Evolutionary conservation across 257 asterid genomes (phyloP).

Genomic region (Nicotiana attenuata): DNA sequence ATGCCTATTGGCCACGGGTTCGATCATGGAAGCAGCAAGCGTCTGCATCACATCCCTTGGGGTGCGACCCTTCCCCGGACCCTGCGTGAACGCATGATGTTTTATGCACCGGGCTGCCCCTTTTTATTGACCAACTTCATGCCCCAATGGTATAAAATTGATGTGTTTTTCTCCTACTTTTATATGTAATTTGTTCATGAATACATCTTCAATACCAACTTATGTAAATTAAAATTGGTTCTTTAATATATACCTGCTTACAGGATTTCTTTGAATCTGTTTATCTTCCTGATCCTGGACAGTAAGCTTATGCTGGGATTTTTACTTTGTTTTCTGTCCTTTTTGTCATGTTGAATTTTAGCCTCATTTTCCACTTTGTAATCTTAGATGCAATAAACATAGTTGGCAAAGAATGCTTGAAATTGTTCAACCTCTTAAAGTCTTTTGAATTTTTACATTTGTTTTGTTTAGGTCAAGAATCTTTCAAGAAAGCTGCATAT

Average conservation of each 20-base stretch:
- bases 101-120: no score
- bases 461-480: conserved; percentile 36
- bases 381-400: neutral
- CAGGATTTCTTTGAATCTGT: neutral
- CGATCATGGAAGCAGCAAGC: no score
- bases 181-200: neutral
- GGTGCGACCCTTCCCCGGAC: no score
- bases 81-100: no score
- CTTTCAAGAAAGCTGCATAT: conserved; percentile 21
- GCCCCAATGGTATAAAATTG: no score
- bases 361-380: neutral
- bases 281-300: neutral
- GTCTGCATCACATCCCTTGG: no score
- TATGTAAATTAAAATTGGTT: neutral
- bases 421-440: neutral
- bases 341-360: neutral
- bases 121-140: no score
- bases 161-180: neutral
- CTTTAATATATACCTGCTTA: neutral
- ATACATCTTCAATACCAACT: neutral
- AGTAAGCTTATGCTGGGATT: neutral
- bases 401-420: neutral
- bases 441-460: neutral
- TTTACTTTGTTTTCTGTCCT: neutral
- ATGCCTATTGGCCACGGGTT: no score